Evolutionary conservation across 768 basidiomycete species (phyloP).

Genomic region (Daedalea quercina): DNA sequence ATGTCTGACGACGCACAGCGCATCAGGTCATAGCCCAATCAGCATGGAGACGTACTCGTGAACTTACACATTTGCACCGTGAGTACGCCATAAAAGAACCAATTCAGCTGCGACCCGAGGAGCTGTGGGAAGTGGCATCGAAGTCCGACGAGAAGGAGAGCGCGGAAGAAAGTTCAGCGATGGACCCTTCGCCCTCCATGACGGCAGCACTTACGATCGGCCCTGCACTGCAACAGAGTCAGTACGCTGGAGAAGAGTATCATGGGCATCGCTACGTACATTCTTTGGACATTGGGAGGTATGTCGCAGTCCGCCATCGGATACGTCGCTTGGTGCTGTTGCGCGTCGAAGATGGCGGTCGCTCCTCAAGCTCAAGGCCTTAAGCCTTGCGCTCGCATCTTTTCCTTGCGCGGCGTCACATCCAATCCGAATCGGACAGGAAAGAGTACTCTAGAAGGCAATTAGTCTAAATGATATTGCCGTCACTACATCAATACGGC

Average conservation of each 20-base stretch:
- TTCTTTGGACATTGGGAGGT: background rate
- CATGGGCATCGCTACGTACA: background rate
- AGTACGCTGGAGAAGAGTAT: too few relatives aligned
- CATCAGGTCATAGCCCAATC: too few relatives aligned
- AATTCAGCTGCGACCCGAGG: background rate
- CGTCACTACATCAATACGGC: too few relatives aligned
- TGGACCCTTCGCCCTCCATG: too few relatives aligned
- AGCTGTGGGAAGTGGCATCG: background rate
- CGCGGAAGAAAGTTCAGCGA: background rate
- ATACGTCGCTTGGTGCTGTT: background rate
- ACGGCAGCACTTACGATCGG: background rate
- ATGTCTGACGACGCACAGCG: background rate
- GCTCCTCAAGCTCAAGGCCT: too few relatives aligned
- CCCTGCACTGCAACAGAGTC: background rate
- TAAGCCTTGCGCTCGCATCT: too few relatives aligned
- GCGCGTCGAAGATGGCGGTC: too few relatives aligned
- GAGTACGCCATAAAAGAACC: background rate
- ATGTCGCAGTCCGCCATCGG: background rate
- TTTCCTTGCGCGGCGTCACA: too few relatives aligned
- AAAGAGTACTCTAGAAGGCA: too few relatives aligned
- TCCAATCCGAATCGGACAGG: too few relatives aligned
- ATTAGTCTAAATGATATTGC: too few relatives aligned
- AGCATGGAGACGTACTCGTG: background rate
- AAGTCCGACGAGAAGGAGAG: background rate
- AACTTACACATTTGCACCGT: conserved; percentile 1